Conservation (phyloP, 768 basidiomycete species). For the Termitomyces eurrhizus region DNA sequence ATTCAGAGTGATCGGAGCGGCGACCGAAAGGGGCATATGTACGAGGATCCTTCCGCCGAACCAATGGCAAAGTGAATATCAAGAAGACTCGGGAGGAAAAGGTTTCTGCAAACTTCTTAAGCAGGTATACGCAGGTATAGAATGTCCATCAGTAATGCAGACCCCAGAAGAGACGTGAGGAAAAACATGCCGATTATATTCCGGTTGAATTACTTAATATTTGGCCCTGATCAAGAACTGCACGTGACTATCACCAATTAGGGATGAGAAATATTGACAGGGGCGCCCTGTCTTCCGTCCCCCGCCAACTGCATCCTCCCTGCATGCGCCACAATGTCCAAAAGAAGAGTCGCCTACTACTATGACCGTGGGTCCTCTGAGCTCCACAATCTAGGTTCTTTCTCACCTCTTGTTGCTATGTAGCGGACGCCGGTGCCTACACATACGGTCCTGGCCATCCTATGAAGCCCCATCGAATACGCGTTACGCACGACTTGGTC, state of each 20-base stretch:
- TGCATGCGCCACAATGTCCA: slow-evolving; percentile 47
- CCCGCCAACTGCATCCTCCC: slow-evolving; percentile 1
- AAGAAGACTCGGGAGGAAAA: too few relatives aligned
- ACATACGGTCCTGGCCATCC: slow-evolving; percentile 88
- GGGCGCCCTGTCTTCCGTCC: slow-evolving; percentile 6
- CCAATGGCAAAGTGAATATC: too few relatives aligned
- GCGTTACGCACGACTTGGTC: slow-evolving; percentile 90
- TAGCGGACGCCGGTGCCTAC: slow-evolving; percentile 68
- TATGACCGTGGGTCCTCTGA: slow-evolving; percentile 52
- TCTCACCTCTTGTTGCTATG: background rate
- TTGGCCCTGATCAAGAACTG: background rate
- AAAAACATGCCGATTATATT: background rate
- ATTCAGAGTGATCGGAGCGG: too few relatives aligned
- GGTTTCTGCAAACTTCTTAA: too few relatives aligned
- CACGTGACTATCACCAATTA: background rate
- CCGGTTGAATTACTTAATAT: background rate
- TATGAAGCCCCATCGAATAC: slow-evolving; percentile 96
- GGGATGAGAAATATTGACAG: slow-evolving; percentile 6
- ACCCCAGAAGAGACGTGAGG: too few relatives aligned
- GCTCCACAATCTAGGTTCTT: background rate
- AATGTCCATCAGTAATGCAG: too few relatives aligned
- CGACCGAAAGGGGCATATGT: too few relatives aligned
- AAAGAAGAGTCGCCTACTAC: slow-evolving; percentile 74
- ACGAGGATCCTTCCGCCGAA: too few relatives aligned
- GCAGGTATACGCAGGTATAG: too few relatives aligned